Evolutionary conservation across 345 rosid genomes (phyloP).

Genomic region (Carallia pectinifolia): DNA sequence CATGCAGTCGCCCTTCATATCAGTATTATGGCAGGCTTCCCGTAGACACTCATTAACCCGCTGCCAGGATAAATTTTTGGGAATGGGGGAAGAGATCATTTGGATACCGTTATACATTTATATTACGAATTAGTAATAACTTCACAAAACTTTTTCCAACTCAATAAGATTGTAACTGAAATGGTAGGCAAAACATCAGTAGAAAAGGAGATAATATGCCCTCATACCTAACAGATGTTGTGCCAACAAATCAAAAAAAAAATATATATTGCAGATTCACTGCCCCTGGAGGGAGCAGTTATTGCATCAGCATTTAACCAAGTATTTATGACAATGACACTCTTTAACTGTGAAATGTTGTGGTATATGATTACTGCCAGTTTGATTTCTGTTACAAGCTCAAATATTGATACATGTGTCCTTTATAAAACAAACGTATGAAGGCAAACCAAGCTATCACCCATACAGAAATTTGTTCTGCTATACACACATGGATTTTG

Average conservation of each 20-base stretch:
- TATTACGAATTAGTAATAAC: not conserved
- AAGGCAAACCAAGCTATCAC: no score
- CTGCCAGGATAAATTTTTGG: slow-evolving; percentile 35
- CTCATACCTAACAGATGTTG: not conserved
- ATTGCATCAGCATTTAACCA: not conserved
- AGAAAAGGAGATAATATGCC: not conserved
- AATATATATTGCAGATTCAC: no score
- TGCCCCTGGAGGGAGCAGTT: not conserved
- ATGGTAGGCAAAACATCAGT: not conserved
- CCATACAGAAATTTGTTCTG: no score
- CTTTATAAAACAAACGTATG: no score
- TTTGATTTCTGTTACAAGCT: no score
- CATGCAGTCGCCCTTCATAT: slow-evolving; percentile 3
- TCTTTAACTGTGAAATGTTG: not conserved
- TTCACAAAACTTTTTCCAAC: not conserved
- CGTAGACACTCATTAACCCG: slow-evolving; percentile 88
- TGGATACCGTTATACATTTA: not conserved
- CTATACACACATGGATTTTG: no score
- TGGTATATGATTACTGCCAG: no score
- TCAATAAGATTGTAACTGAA: not conserved
- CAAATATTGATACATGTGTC: no score
- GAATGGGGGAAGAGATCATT: not conserved
- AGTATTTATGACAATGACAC: not conserved
- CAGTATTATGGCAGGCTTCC: slow-evolving; percentile 45
- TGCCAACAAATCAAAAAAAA: not conserved